Conservation (phyloP, 108 stramenopile species). For the Cyclotella atomus region DNA sequence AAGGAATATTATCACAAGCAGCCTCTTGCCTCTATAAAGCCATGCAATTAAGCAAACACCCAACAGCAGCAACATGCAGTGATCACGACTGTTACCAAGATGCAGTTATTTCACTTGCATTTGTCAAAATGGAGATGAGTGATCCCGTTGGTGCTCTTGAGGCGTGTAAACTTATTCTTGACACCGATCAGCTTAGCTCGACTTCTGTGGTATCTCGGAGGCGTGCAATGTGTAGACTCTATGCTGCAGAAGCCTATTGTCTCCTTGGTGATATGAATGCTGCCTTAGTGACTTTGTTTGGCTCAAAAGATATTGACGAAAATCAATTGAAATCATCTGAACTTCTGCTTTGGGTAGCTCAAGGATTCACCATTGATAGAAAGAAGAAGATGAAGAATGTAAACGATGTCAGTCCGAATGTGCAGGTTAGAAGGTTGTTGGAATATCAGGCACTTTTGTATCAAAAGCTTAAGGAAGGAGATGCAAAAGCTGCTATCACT, state of each 20-base stretch:
- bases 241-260: constrained; percentile 69
- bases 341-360: not conserved
- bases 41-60: constrained; percentile 16
- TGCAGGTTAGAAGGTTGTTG: not conserved
- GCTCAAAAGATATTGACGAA: constrained; percentile 54
- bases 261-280: constrained; percentile 46
- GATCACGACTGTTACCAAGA: constrained; percentile 28
- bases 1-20: constrained; percentile 20
- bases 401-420: not conserved
- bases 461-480: constrained; percentile 15
- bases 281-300: constrained; percentile 57
- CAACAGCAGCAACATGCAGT: not conserved
- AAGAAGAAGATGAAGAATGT: not conserved
- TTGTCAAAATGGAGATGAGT: constrained; percentile 57
- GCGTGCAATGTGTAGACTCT: constrained; percentile 65
- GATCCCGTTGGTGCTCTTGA: constrained; percentile 53
- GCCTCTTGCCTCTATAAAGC: constrained; percentile 35
- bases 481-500: constrained; percentile 18
- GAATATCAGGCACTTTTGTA: constrained; percentile 12
- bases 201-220: constrained; percentile 27
- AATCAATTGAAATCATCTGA: not conserved
- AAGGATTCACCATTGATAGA: constrained; percentile 1
- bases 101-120: constrained; percentile 56
- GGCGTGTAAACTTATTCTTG: constrained; percentile 47
- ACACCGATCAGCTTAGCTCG: not conserved